Evolutionary conservation across 371 early-diverging fungal species (phyloP), one percentile per base, ranked within the genome.

Genomic region (Zychaea mexicana): DNA sequence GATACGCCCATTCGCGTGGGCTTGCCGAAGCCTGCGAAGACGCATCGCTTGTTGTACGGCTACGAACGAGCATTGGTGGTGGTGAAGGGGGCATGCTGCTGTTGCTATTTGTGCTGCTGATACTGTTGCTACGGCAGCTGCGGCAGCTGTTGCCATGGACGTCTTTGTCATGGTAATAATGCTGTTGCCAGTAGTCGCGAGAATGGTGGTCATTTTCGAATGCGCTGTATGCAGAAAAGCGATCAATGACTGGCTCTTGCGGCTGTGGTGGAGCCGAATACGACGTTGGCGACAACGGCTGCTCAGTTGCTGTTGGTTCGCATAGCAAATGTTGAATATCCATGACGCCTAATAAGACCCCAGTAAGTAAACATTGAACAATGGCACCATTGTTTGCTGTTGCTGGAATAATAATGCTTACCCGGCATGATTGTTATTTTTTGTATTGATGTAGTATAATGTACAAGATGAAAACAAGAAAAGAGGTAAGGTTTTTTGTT

Each of bases 311-410:
- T 31, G 54, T 46, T 57, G 74, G 68, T 31, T 68, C 46, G 38
- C 74, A 73, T 64, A 73, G 30, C 31, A 73, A 65, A 32, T 73
- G 63, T 26, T 71, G 66, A 28, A 73, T 71, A 65, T 73, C 71
- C 74, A 73, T 73, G 21, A 68, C 71, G 32, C 71, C 71, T 73
- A 54, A 30, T 22, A 53, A 12, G n/a, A n/a, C n/a, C n/a, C n/a
- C n/a, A n/a, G n/a, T n/a, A n/a, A n/a, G n/a, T n/a, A n/a, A n/a
- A n/a, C n/a, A n/a, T n/a, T n/a, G n/a, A n/a, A n/a, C n/a, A n/a
- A n/a, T n/a, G n/a, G n/a, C n/a, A n/a, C n/a, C n/a, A n/a, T n/a
- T n/a, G n/a, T n/a, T n/a, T n/a, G n/a, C n/a, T n/a, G n/a, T n/a
- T n/a, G n/a, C n/a, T n/a, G n/a, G n/a, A n/a, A 52, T 57, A n/a